These are phyloP conservation scores for Zanthoxylum bungeanum DNA, from an alignment of 345 rosid genomes.

Conservation along the genomic window DNA sequence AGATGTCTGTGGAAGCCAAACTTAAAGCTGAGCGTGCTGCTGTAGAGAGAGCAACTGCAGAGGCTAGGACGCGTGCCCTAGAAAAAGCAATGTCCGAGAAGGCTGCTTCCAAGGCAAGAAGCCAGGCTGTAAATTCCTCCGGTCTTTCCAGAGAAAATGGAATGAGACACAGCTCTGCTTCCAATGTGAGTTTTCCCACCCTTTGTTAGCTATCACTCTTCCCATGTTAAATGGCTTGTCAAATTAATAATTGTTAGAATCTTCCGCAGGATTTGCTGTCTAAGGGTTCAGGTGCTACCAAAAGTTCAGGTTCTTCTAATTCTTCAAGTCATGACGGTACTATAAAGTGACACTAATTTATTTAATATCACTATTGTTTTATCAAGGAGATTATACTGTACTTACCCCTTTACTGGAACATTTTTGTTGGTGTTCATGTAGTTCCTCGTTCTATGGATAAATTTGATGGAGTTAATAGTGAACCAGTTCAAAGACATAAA, in stretches of 20 bases:
- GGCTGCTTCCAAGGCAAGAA: conserved; percentile 41
- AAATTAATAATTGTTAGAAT: conserved; percentile 6
- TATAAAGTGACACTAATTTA: not conserved
- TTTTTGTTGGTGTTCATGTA: conserved; percentile 26
- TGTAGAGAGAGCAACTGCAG: conserved; percentile 88
- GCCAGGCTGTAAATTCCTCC: conserved; percentile 46
- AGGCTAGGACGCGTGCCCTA: conserved; percentile 86
- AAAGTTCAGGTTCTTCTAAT: conserved; percentile 29
- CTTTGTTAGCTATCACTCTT: not conserved
- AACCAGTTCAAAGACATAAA: conserved; percentile 61
- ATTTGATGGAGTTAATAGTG: conserved; percentile 41
- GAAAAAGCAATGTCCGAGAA: conserved; percentile 79
- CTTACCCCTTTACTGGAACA: not conserved
- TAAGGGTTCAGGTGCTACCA: conserved; percentile 43
- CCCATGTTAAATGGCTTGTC: not conserved
- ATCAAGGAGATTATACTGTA: not conserved
- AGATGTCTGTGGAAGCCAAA: conserved; percentile 62
- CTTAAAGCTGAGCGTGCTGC: conserved; percentile 88
- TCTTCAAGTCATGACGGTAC: conserved; percentile 47
- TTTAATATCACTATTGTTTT: not conserved
- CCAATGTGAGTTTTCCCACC: conserved; percentile 41
- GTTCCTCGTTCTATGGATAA: conserved; percentile 27
- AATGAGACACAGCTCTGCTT: conserved; percentile 33
- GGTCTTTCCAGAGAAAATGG: conserved; percentile 44
- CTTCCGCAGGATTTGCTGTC: conserved; percentile 55